Conservation (phyloP, 164 flowering plant species). For the Brasenia schreberi region DNA sequence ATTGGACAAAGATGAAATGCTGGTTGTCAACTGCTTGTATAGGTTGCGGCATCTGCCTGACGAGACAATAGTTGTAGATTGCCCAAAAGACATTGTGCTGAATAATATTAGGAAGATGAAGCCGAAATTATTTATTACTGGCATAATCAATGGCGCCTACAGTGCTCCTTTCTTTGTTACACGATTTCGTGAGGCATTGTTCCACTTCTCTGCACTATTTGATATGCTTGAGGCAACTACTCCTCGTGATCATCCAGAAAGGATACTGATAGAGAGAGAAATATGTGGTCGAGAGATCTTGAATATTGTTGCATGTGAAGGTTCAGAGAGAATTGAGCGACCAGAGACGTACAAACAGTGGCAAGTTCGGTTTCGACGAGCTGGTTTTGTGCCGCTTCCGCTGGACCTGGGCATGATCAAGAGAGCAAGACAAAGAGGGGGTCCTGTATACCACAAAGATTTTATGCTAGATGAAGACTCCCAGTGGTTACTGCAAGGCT, state of each 20-base stretch:
- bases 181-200: conserved; percentile 68
- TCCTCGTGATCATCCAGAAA: conserved; percentile 47
- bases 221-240: conserved; percentile 69
- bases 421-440: conserved; percentile 27
- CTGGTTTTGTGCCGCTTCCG: conserved; percentile 58
- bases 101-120: conserved; percentile 39
- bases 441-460: conserved; percentile 45
- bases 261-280: conserved; percentile 53
- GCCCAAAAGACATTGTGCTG: conserved; percentile 44
- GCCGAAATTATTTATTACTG: conserved; percentile 55
- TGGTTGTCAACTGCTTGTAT: conserved; percentile 53
- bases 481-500: conserved; percentile 69
- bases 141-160: conserved; percentile 52
- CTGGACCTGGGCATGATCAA: conserved; percentile 29
- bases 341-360: conserved; percentile 91
- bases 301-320: conserved; percentile 77
- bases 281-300: conserved; percentile 53
- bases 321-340: conserved; percentile 73
- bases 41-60: conserved; percentile 45
- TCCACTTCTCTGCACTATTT: conserved; percentile 63
- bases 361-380: conserved; percentile 49
- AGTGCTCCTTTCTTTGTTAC: conserved; percentile 80
- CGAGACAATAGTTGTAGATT: conserved; percentile 50
- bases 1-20: conserved; percentile 44
- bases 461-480: conserved; percentile 57